Conservation (phyloP, 148 eudicot species). For the Dianthus caryophyllus region DNA sequence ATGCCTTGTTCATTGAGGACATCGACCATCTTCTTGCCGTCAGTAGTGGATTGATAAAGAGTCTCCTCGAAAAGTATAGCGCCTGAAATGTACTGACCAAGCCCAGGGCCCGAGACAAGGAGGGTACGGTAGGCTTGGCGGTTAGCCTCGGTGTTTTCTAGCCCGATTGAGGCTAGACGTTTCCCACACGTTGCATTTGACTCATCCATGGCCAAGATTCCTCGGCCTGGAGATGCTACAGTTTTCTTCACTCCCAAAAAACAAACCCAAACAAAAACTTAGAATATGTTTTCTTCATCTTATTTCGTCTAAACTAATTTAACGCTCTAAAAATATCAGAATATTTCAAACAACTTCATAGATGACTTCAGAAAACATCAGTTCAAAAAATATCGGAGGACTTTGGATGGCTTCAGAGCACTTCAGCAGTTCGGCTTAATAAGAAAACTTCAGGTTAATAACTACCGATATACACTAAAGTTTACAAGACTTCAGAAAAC, state of each 20-base stretch:
- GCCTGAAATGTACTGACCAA: conserved; percentile 77
- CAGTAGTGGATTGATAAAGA: conserved; percentile 74
- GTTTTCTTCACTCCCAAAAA: conserved; percentile 49
- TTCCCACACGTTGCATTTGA: conserved; percentile 92
- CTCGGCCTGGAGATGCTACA: conserved; percentile 80
- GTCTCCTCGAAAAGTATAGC: conserved; percentile 92
- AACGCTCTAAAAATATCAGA: too few species aligned
- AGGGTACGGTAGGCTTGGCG: conserved; percentile 86
- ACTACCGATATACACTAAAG: too few species aligned
- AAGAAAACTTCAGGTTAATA: too few species aligned
- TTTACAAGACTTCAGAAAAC: background rate
- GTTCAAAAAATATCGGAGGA: too few species aligned
- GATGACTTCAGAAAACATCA: too few species aligned
- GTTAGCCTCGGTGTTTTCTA: conserved; percentile 94
- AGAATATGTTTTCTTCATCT: too few species aligned
- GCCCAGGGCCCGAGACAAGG: conserved; percentile 63
- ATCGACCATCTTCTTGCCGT: conserved; percentile 77
- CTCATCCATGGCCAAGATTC: conserved; percentile 92
- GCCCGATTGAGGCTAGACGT: conserved; percentile 75
- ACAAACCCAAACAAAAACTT: too few species aligned
- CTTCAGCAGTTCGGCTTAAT: too few species aligned
- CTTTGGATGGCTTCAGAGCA: too few species aligned
- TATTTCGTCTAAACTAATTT: too few species aligned
- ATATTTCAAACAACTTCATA: too few species aligned
- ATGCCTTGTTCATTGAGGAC: conserved; percentile 66